Evolutionary conservation across 2,329 filamentous ascomycete genomes (phyloP), one percentile per base, ranked within the genome.

Genomic region (Nothopassalora personata): DNA sequence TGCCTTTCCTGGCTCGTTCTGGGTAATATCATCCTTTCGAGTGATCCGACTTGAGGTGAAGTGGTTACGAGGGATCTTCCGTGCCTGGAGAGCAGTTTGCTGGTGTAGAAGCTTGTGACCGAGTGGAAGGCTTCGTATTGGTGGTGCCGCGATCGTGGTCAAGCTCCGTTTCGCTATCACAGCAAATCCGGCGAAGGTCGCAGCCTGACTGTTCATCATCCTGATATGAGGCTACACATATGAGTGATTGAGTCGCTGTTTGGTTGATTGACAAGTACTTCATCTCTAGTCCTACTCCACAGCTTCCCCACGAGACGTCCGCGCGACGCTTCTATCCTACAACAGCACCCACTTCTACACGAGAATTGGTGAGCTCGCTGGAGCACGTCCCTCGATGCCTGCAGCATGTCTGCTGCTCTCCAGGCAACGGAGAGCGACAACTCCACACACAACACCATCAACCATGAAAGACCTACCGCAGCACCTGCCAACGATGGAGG

Each of bases 371-470:
- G 27, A 45, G 28, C 31, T 46, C 53, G 15, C 27, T 33, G 9
- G 53, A 55, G 34, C 27, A 23, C 11, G 28, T 15, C 31, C 52
- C 50, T 68, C 63, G 53, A 73, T 73, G 64, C 68, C 67, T 67
- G 70, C 71, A 67, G 69, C 70, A 73, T 76, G 72, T 72, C 72
- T 66, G 69, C 68, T 62, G 67, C 66, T 54, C 64, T 60, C 61
- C 66, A 66, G 64, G 67, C 68, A 60, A 68, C 63, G 57, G 67
- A 63, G 46, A 51, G 56, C 13, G 39, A 59, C 45, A 49, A 66
- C 11, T 49, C 53, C 51, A 47, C 58, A 23, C 54, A 51, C 33
- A 43, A 43, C 39, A 49, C 31, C 34, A 49, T 19, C 34, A 54
- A 57, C 10, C 34, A 51, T 53, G 30, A 59, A 18, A 54, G 53